Evolutionary conservation across 1,284 basidiomycete species (phyloP), one percentile per base, ranked within the genome.

Genomic region (Cutaneotrichosporon mucoides): DNA sequence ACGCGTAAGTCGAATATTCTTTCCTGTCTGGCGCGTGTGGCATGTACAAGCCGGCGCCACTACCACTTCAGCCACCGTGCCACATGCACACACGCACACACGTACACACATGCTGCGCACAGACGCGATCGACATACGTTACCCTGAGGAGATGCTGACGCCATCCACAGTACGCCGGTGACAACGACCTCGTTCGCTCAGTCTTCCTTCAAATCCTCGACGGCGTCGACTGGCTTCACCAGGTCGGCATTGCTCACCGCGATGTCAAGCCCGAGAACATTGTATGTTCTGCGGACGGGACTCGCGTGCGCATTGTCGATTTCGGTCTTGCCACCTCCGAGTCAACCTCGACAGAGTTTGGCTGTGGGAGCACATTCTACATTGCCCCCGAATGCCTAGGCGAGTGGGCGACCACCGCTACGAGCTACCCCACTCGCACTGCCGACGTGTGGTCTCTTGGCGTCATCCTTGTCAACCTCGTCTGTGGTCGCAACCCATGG

Each of bases 251-350:
- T 73, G 94, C 90, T 79, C 95, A 98, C 79, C 90, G 95, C 56
- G 95, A 98, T 77, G 82, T 99, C 73, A 99, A 98, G 81, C 95
- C 94, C 2, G 96, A 98, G 81, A 99, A 99, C 79, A 88, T 99
- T 69, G 84, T 99, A 63, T 96, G 92, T 80, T 79, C 90, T 82
- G 73, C 79, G 34, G 79, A 78, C 73, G 93, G 93, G 63, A 83
- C 86, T 64, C 84, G 86, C 59, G 86, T 98, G 60, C 86, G 90
- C 66, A 85, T 99, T 72, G 95, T 94, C 63, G 96, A 99, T 81
- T 99, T 99, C 78, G 95, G 96, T 53, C 85, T 98, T 35, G 95
- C 95, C 10, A 99, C 95, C 1, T 89, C 88, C 49, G 92, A 98
- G 65, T 85, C 84, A 71, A 81, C 85, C 65, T 94, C 90, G 65